phyloP scores from a whole-genome alignment of 106 monocot species.

The Amphibolis antarctica region DNA sequence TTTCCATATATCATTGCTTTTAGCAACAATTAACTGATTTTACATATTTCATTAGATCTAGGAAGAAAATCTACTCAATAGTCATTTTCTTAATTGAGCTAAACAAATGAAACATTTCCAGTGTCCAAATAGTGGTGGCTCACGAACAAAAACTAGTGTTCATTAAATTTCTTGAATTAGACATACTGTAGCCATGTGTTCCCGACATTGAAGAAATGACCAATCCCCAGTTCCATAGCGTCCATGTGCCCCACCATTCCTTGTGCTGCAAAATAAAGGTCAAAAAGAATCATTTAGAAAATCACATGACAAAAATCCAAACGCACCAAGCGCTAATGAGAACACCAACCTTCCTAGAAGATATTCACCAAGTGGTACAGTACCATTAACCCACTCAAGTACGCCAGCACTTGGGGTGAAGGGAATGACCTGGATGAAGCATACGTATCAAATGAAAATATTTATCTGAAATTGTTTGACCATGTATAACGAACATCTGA shows the following conservation, averaged over 20 bases:
- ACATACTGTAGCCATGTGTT: slow-evolving; percentile 73
- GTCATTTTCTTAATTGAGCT: neutral
- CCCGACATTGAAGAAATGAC: slow-evolving; percentile 89
- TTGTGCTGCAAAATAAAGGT: slow-evolving; percentile 33
- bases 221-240: slow-evolving; percentile 85
- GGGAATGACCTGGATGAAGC: slow-evolving; percentile 63
- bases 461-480: too few relatives aligned
- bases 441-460: neutral
- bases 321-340: neutral
- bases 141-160: neutral
- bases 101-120: neutral
- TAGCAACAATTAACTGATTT: neutral
- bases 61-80: neutral
- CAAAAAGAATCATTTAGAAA: neutral
- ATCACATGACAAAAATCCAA: neutral
- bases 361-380: slow-evolving; percentile 97
- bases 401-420: slow-evolving; percentile 99
- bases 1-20: neutral
- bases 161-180: neutral
- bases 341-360: slow-evolving; percentile 81
- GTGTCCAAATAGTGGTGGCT: neutral
- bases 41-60: neutral
- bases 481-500: too few relatives aligned
- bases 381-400: slow-evolving; percentile 96
- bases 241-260: slow-evolving; percentile 88